phyloP scores from a whole-genome alignment of 2,329 filamentous ascomycete species.

The Chaetoscypha palmicola region DNA sequence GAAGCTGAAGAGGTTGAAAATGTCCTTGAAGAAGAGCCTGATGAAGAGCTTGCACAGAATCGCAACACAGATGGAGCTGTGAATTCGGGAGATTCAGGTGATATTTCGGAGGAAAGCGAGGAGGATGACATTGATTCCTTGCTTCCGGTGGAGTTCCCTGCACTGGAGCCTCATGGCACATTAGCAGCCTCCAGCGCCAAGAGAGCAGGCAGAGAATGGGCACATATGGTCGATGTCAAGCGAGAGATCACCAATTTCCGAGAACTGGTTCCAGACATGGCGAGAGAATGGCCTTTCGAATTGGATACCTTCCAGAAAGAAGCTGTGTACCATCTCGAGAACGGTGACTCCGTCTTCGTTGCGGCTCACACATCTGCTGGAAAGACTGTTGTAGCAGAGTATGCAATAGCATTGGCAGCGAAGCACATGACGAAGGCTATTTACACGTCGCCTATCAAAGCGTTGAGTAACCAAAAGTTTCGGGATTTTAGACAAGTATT shows the following conservation, averaged over 20 bases:
- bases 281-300: conserved; percentile 92
- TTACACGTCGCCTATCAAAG: conserved; percentile 98
- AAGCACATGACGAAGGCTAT: conserved; percentile 99
- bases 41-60: conserved; percentile 26
- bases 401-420: conserved; percentile 91
- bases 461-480: conserved; percentile 97
- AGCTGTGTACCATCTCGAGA: conserved; percentile 93
- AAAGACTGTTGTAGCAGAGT: conserved; percentile 97
- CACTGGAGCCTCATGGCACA: conserved; percentile 75
- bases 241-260: conserved; percentile 89
- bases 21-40: conserved; percentile 45
- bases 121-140: conserved; percentile 73
- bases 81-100: conserved; percentile 29
- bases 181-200: conserved; percentile 65
- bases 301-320: conserved; percentile 98
- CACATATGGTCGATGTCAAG: conserved; percentile 96
- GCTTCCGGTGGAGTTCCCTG: conserved; percentile 86
- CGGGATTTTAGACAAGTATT: conserved; percentile 86
- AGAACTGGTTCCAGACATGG: conserved; percentile 94
- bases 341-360: conserved; percentile 94
- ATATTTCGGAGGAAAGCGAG: conserved; percentile 37
- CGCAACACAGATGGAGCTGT: conserved; percentile 29
- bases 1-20: conserved; percentile 65
- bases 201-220: conserved; percentile 82
- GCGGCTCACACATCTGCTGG: conserved; percentile 96